A percentile compares a stretch with the other conserved stretches of the same genome.
These are phyloP conservation scores for Magnaporthiopsis incrustans DNA, from an alignment of 2,329 filamentous ascomycete species.

Conservation along the genomic window DNA sequence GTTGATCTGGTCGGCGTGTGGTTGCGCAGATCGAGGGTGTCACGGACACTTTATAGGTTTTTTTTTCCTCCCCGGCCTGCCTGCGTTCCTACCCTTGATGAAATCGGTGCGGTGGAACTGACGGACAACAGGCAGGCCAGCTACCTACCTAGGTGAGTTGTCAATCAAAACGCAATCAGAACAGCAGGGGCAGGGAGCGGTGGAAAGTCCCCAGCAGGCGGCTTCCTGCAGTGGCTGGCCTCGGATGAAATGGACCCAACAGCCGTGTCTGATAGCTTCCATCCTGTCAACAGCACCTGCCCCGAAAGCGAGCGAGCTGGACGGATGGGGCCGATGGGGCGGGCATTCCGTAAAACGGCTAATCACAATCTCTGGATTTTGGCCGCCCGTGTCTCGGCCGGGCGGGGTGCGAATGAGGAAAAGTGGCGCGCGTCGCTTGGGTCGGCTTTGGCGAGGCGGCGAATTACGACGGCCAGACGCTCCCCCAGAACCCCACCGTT, in stretches of 20 bases:
- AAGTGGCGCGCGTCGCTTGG: neutral
- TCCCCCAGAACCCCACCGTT: too few species aligned
- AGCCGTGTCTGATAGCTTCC: neutral
- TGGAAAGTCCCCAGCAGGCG: neutral
- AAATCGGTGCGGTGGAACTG: neutral
- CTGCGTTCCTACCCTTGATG: too few species aligned
- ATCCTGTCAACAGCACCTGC: neutral
- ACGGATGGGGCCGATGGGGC: neutral
- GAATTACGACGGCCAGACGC: neutral
- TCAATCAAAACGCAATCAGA: neutral
- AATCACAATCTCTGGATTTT: neutral
- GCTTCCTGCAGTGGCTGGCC: neutral
- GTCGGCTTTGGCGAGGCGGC: neutral
- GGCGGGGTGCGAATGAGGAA: neutral
- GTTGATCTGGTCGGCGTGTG: neutral
- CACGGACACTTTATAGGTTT: neutral
- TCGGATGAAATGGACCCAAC: neutral
- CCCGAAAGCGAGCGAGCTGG: neutral
- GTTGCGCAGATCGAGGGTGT: neutral
- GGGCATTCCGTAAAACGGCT: neutral
- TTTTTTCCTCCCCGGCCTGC: neutral
- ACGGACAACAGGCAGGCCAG: neutral
- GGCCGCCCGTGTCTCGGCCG: neutral
- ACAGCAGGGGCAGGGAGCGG: neutral
- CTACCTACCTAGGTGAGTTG: neutral